These are phyloP conservation scores for Trichoderma sp. DNA, from an alignment of 2,329 filamentous ascomycete genomes.

Conservation along the genomic window DNA sequence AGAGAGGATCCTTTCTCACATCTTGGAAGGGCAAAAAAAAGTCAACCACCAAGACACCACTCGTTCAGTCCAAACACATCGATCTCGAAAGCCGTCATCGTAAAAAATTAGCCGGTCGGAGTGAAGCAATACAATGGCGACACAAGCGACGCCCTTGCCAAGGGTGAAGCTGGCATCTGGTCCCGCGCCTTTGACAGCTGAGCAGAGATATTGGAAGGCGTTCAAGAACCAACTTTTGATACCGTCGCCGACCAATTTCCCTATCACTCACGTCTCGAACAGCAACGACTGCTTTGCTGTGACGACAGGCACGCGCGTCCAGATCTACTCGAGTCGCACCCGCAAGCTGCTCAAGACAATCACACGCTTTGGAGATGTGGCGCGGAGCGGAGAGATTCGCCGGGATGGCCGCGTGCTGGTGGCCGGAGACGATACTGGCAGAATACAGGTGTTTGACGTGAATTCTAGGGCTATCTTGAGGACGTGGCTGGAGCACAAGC, in stretches of 20 bases:
- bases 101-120: not conserved
- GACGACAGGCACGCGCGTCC: slow-evolving; percentile 89
- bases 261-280: slow-evolving; percentile 86
- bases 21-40: not conserved
- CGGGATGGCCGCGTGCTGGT: slow-evolving; percentile 85
- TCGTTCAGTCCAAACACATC: not conserved
- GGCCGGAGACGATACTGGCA: slow-evolving; percentile 86
- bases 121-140: slow-evolving; percentile 62
- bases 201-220: slow-evolving; percentile 93
- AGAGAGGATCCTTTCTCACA: not conserved
- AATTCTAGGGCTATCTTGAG: slow-evolving; percentile 84
- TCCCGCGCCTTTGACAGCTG: slow-evolving; percentile 78
- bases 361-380: slow-evolving; percentile 87
- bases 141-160: slow-evolving; percentile 76
- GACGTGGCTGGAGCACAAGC: slow-evolving; percentile 92
- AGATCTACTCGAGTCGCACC: slow-evolving; percentile 90
- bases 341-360: slow-evolving; percentile 92
- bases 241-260: slow-evolving; percentile 84
- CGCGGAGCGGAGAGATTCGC: slow-evolving; percentile 84
- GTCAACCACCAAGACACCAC: not conserved
- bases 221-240: slow-evolving; percentile 91
- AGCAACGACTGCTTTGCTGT: slow-evolving; percentile 79
- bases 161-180: slow-evolving; percentile 80
- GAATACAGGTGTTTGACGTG: slow-evolving; percentile 93
- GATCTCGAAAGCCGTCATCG: not conserved